Evolutionary conservation across 2,329 filamentous ascomycete genomes (phyloP).

Genomic region (Colletotrichum sp.): DNA sequence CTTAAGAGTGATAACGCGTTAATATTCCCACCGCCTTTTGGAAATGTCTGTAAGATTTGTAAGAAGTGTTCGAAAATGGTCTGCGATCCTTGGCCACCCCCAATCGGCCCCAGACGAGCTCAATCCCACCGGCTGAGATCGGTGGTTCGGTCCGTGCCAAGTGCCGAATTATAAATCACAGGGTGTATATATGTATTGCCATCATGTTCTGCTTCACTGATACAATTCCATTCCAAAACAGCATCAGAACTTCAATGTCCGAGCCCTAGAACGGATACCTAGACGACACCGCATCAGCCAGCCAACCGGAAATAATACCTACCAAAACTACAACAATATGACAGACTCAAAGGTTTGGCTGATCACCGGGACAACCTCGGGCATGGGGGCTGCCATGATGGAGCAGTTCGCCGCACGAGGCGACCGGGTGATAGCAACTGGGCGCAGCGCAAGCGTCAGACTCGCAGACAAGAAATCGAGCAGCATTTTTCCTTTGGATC

Average conservation of each 20-base stretch:
- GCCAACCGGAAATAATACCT: background rate
- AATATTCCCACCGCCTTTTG: background rate
- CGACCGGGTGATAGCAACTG: conserved; percentile 50
- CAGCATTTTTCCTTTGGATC: conserved; percentile 40
- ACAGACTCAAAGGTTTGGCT: conserved; percentile 36
- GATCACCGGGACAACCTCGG: conserved; percentile 35
- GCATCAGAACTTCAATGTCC: background rate
- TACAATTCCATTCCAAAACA: background rate
- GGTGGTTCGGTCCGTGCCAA: background rate
- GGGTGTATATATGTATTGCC: background rate
- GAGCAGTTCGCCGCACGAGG: conserved; percentile 47
- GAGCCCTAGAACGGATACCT: background rate
- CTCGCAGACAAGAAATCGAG: conserved; percentile 41
- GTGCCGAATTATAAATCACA: background rate
- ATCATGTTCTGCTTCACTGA: background rate
- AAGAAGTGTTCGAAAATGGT: background rate
- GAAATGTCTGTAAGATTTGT: background rate
- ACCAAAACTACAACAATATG: background rate
- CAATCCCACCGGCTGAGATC: background rate
- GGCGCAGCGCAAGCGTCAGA: conserved; percentile 48
- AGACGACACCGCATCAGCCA: background rate
- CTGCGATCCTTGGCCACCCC: background rate
- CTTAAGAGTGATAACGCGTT: background rate
- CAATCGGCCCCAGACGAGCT: background rate
- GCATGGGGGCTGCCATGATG: conserved; percentile 31